phyloP scores from a whole-genome alignment of 129 eudicot genomes.

The Smallanthus sonchifolius region DNA sequence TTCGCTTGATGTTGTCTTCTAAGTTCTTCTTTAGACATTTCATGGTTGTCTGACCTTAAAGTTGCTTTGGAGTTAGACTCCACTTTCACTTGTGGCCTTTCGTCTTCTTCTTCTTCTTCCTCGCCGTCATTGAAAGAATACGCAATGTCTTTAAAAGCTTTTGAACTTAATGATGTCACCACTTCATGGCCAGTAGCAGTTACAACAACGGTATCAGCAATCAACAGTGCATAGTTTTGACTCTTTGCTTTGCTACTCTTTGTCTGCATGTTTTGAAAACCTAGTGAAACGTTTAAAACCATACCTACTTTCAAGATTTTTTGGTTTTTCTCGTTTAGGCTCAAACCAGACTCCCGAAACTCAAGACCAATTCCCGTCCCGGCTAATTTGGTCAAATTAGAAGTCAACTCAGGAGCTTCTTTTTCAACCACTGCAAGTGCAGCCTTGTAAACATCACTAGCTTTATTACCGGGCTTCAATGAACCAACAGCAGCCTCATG shows the following conservation, averaged over 20 bases:
- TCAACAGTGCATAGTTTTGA: slow-evolving; percentile 42
- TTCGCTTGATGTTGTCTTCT: slow-evolving; percentile 66
- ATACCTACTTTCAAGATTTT: slow-evolving; percentile 46
- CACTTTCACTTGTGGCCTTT: slow-evolving; percentile 14
- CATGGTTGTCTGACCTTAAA: slow-evolving; percentile 53
- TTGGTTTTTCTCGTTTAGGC: slow-evolving; percentile 46
- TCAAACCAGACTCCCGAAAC: slow-evolving; percentile 55
- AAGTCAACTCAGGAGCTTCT: slow-evolving; percentile 59
- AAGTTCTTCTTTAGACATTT: slow-evolving; percentile 53
- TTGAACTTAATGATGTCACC: slow-evolving; percentile 38
- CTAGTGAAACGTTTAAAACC: slow-evolving; percentile 56
- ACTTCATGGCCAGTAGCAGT: slow-evolving; percentile 28
- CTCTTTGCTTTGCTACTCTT: slow-evolving; percentile 43
- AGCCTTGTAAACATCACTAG: slow-evolving; percentile 44
- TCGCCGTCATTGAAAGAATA: slow-evolving; percentile 52
- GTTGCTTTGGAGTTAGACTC: slow-evolving; percentile 42
- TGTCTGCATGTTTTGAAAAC: slow-evolving; percentile 54
- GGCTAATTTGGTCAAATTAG: slow-evolving; percentile 49
- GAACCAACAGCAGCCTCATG: slow-evolving; percentile 57
- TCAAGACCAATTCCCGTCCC: slow-evolving; percentile 67
- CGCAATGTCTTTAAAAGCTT: slow-evolving; percentile 50
- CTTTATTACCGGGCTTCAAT: slow-evolving; percentile 42
- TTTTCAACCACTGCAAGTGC: slow-evolving; percentile 41
- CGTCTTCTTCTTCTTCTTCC: slow-evolving; percentile 44
- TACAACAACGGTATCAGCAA: slow-evolving; percentile 55